Percentiles rank a stretch among this genome's conserved stretches.
These are phyloP conservation scores for Paraphaeosphaeria sporulosa DNA, from an alignment of 2,329 filamentous ascomycete species.

Conservation along the genomic window DNA sequence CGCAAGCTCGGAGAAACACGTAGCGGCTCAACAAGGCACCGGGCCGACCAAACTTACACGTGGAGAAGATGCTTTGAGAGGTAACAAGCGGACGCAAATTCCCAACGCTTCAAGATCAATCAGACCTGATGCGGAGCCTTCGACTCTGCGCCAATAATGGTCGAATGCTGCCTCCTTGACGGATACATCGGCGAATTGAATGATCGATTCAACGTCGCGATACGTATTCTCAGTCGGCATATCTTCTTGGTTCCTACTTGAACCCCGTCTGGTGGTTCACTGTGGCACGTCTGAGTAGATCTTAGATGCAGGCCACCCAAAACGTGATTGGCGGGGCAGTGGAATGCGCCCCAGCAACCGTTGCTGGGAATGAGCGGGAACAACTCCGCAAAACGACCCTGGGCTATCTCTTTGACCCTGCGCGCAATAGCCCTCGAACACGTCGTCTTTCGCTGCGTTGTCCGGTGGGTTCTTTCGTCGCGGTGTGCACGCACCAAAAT, in stretches of 20 bases:
- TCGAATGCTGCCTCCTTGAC: conserved; percentile 31
- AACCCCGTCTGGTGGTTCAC: neutral
- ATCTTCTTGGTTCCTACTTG: neutral
- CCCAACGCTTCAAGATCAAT: conserved; percentile 32
- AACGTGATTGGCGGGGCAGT: conserved; percentile 17
- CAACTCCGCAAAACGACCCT: neutral
- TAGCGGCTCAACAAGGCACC: neutral
- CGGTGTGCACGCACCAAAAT: conserved; percentile 25
- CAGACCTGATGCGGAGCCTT: conserved; percentile 15
- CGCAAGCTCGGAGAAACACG: conserved; percentile 5
- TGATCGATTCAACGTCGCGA: conserved; percentile 25
- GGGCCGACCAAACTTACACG: conserved; percentile 15
- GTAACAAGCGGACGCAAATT: conserved; percentile 31
- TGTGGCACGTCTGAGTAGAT: conserved; percentile 12
- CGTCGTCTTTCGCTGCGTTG: conserved; percentile 20
- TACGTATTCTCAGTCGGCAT: conserved; percentile 7
- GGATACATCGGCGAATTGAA: conserved; percentile 32
- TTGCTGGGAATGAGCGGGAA: conserved; percentile 17
- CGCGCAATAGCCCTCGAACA: conserved; percentile 22
- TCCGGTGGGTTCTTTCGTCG: conserved; percentile 19
- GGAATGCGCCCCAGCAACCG: conserved; percentile 27
- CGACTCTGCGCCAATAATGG: conserved; percentile 29
- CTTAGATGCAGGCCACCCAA: conserved; percentile 5
- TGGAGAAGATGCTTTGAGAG: conserved; percentile 7
- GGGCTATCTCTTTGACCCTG: conserved; percentile 1